Conservation (phyloP, 2,329 filamentous ascomycete genomes). For the Elsinoe necatrix region DNA sequence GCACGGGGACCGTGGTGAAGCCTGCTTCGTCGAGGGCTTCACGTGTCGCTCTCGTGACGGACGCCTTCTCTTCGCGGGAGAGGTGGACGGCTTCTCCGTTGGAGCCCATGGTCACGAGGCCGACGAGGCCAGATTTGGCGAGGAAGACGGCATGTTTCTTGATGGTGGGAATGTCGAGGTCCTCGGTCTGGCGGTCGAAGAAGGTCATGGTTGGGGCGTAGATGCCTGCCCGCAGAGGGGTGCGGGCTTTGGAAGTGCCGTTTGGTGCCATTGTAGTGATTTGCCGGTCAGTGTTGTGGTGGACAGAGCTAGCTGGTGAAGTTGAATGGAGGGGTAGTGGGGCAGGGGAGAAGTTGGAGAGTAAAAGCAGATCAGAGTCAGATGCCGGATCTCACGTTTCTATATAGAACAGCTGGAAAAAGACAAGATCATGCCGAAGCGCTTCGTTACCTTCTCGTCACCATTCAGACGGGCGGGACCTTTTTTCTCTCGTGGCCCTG, state of each 20-base stretch:
- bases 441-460: background rate
- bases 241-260: conserved; percentile 24
- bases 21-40: conserved; percentile 75
- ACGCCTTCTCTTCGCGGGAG: conserved; percentile 65
- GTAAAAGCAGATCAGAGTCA: background rate
- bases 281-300: background rate
- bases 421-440: background rate
- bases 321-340: conserved; percentile 6
- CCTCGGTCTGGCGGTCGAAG: conserved; percentile 75
- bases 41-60: conserved; percentile 67
- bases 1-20: conserved; percentile 66
- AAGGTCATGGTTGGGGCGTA: conserved; percentile 89
- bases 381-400: background rate
- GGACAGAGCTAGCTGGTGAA: background rate
- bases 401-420: background rate
- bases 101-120: conserved; percentile 79
- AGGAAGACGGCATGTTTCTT: conserved; percentile 74
- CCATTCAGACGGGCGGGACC: conserved; percentile 1
- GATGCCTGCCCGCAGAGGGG: conserved; percentile 69
- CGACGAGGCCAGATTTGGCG: conserved; percentile 66
- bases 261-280: conserved; percentile 27
- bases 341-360: conserved; percentile 4
- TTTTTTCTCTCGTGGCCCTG: background rate
- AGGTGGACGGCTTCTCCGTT: conserved; percentile 87
- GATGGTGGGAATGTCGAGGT: conserved; percentile 70